Percentiles rank a stretch among this genome's conserved stretches.
phyloP scores from a whole-genome alignment of 192 early-diverging fungal species.

The Mortierella antarctica region DNA sequence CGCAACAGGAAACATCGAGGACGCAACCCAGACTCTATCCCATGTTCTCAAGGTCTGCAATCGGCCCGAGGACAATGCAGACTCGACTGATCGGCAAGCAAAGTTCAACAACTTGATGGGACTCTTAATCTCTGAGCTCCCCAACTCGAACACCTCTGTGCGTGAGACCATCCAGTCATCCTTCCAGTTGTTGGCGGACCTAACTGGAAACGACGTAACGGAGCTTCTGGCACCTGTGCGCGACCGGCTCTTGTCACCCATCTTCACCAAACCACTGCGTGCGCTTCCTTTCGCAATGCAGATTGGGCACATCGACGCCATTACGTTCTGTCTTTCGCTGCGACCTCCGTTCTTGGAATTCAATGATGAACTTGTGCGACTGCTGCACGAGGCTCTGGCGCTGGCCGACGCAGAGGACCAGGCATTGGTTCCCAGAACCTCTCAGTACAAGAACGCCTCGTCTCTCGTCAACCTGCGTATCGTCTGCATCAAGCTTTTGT shows the following conservation, averaged over 20 bases:
- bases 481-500: slow-evolving; percentile 96
- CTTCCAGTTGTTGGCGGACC: slow-evolving; percentile 81
- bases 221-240: slow-evolving; percentile 85
- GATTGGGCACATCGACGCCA: slow-evolving; percentile 98
- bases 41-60: slow-evolving; percentile 81
- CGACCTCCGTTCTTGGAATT: slow-evolving; percentile 89
- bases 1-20: slow-evolving; percentile 76
- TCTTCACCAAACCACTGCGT: slow-evolving; percentile 96
- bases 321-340: slow-evolving; percentile 94
- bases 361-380: slow-evolving; percentile 89
- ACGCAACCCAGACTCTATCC: slow-evolving; percentile 75
- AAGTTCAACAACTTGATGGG: slow-evolving; percentile 85
- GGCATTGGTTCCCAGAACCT: slow-evolving; percentile 85
- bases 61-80: slow-evolving; percentile 61
- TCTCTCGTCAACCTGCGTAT: slow-evolving; percentile 90
- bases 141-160: slow-evolving; percentile 89
- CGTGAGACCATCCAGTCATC: slow-evolving; percentile 89
- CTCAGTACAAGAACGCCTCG: slow-evolving; percentile 83
- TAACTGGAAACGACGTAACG: slow-evolving; percentile 84
- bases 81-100: slow-evolving; percentile 58
- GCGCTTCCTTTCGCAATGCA: slow-evolving; percentile 96
- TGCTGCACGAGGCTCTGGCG: slow-evolving; percentile 92
- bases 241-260: slow-evolving; percentile 88
- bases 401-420: slow-evolving; percentile 98
- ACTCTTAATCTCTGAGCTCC: slow-evolving; percentile 89